Base-by-base conservation (phyloP, 345 rosid genomes). In the Bruguiera gymnorhiza region DNA sequence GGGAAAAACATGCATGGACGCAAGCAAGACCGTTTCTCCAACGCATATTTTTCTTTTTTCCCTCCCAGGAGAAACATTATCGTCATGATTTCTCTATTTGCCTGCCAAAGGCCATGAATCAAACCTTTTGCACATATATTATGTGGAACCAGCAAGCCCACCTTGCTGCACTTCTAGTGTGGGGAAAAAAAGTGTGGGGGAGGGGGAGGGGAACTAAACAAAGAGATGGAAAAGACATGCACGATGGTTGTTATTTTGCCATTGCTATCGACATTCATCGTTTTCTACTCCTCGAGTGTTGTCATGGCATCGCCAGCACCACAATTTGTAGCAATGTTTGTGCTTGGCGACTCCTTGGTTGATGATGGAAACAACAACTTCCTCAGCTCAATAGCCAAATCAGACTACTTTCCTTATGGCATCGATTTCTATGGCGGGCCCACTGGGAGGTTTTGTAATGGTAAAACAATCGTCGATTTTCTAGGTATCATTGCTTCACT, bases 291-390 rank as follows among this genome's bases (percentile, higher is more conserved):
- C 58, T 8, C 58, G 21, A 11, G n/a, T 21, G 58, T 29, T n/a
- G 27, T 54, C 58, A 21, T 11, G 15, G 58, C 29, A 54, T 54
- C 58, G 11, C 48, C 48, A 21, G 8, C 29, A 20, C 36, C 29
- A 36, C 27, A 37, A 18, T 65, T 65, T 27, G 27, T 26, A 27
- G 72, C 72, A 10, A 59, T 68, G 72, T 59, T 68, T 58, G 64
- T 58, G 72, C 59, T 68, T 20, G 65, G 72, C 16, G 72, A 68
- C 65, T 68, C 72, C 29, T 59, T 68, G 32, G 54, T 68, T 9
- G 71, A 68, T 59, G 18, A 43, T 43, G 72, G 64, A 26, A 68
- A 68, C 21, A 68, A 58, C 43, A 68, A 68, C 64, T 68, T 23
- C 5, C 54, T 59, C 29, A 27, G 30, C 26, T 34, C 72, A 26